phyloP scores from a whole-genome alignment of 1,139 yeast genomes.

The Hyphopichia wangnamkhiaoensis region DNA sequence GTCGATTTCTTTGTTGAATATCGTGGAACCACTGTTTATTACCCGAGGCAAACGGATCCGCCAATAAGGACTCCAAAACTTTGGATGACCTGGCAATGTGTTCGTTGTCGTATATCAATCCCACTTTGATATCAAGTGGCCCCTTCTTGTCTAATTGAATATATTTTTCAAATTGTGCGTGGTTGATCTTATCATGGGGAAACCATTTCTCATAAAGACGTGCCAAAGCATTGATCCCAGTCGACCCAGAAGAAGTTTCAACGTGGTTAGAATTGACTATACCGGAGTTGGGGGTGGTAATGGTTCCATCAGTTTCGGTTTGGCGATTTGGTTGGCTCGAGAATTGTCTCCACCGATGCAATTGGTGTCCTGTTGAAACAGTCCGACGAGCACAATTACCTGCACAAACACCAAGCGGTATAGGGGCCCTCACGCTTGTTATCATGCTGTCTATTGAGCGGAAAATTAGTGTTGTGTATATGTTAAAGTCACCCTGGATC shows the following conservation, averaged over 20 bases:
- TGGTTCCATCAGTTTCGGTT: not conserved
- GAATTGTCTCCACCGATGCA: not conserved
- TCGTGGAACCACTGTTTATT: slow-evolving; percentile 33
- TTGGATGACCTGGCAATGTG: slow-evolving; percentile 21
- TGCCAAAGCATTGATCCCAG: slow-evolving; percentile 6
- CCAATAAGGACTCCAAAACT: slow-evolving; percentile 36
- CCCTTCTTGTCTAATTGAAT: slow-evolving; percentile 8
- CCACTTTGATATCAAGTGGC: slow-evolving; percentile 24
- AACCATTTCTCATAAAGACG: slow-evolving; percentile 20
- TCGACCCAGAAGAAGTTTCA: too few species aligned
- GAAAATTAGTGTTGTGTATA: too few species aligned
- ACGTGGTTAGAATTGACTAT: too few species aligned
- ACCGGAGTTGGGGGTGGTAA: too few species aligned
- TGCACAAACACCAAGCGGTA: not conserved
- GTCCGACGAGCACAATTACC: not conserved
- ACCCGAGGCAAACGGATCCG: slow-evolving; percentile 43
- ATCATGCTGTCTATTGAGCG: too few species aligned
- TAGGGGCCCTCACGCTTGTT: not conserved
- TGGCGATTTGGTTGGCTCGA: not conserved
- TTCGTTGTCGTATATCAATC: slow-evolving; percentile 30
- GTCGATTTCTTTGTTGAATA: slow-evolving; percentile 22
- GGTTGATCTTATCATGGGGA: slow-evolving; percentile 27
- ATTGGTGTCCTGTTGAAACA: not conserved
- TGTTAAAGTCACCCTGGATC: too few species aligned
- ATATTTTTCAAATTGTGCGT: slow-evolving; percentile 12